Conservation (phyloP, 768 basidiomycete species). For the Collybia sp. region DNA sequence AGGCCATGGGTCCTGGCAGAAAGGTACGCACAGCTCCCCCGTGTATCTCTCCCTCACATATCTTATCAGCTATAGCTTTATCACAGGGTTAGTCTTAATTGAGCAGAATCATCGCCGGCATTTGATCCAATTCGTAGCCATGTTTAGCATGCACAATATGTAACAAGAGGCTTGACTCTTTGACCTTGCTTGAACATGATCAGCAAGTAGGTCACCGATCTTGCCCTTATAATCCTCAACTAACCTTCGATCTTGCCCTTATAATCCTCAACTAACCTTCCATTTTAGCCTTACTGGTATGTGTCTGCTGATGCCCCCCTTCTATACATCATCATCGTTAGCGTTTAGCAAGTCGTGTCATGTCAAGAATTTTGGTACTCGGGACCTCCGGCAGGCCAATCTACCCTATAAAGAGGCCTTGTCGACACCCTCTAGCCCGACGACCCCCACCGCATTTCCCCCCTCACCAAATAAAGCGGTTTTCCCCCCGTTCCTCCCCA, state of each 20-base stretch:
- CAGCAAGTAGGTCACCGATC: constrained; percentile 50
- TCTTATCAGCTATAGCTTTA: constrained; percentile 48
- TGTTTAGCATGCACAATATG: constrained; percentile 79
- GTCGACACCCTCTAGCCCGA: constrained; percentile 13
- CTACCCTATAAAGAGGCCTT: constrained; percentile 45
- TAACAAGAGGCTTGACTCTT: constrained; percentile 74
- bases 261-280: no score
- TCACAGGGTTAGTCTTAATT: constrained; percentile 54
- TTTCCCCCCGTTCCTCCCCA: constrained; percentile 20
- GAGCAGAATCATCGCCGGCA: neutral
- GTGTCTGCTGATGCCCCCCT: constrained; percentile 3
- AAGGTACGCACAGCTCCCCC: constrained; percentile 48
- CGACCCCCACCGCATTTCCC: constrained; percentile 12
- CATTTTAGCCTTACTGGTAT: constrained; percentile 48
- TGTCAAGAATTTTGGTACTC: constrained; percentile 72
- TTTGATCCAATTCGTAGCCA: constrained; percentile 38
- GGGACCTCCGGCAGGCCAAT: constrained; percentile 68
- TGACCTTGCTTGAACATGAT: constrained; percentile 77
- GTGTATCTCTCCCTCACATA: constrained; percentile 1
- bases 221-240: no score
- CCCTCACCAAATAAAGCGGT: constrained; percentile 15
- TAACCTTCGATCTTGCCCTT: no score
- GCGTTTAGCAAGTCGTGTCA: constrained; percentile 75
- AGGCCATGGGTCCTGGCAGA: constrained; percentile 86
- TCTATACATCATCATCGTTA: neutral